A percentile compares a stretch with the other conserved stretches of the same genome.
Conservation (phyloP, 305 asterid species). For the Fraxinus nigra region DNA sequence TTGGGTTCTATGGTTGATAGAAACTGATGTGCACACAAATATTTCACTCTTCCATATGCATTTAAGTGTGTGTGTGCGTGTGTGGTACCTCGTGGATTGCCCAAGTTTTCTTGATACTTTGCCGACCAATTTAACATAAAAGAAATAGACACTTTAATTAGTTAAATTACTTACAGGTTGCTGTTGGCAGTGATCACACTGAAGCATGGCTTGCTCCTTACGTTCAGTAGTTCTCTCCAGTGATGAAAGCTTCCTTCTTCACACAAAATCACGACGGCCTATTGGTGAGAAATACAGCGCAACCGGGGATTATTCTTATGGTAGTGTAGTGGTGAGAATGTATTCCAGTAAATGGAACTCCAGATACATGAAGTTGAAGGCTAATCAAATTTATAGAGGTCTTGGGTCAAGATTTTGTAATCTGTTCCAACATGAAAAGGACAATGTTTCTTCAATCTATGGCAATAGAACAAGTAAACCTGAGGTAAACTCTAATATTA, state of each 20-base stretch:
- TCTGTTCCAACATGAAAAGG: constrained; percentile 30
- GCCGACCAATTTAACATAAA: neutral
- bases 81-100: neutral
- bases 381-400: constrained; percentile 31
- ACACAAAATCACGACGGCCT: constrained; percentile 29
- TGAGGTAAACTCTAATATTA: constrained; percentile 45
- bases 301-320: constrained; percentile 26
- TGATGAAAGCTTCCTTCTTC: constrained; percentile 46
- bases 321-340: constrained; percentile 33
- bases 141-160: neutral
- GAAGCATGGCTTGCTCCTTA: constrained; percentile 63
- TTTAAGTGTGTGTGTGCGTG: neutral
- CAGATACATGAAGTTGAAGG: constrained; percentile 34
- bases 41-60: neutral
- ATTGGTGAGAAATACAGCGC: constrained; percentile 32
- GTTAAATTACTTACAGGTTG: constrained; percentile 32
- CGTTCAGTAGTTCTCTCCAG: constrained; percentile 54
- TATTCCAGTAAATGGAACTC: constrained; percentile 39
- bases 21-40: neutral
- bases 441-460: constrained; percentile 25
- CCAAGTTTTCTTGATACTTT: neutral
- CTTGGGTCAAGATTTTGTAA: constrained; percentile 39
- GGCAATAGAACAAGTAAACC: constrained; percentile 23
- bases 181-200: constrained; percentile 26
- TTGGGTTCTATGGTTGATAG: neutral